These are phyloP conservation scores for Orbilia javanica DNA, from an alignment of 2,329 filamentous ascomycete species.

Conservation along the genomic window DNA sequence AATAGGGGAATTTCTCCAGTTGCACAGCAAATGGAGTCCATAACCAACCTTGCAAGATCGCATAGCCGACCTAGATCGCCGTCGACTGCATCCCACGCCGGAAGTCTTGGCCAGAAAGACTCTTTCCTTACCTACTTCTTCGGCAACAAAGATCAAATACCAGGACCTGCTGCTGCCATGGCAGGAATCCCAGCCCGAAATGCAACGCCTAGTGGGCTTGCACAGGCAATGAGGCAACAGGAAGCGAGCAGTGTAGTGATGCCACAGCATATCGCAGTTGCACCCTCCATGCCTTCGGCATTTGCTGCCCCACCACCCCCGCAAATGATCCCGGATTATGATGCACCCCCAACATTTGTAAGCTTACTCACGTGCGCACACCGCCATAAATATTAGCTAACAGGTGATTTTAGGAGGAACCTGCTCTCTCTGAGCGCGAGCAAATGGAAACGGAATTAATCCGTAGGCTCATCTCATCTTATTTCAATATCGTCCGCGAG, in stretches of 20 bases:
- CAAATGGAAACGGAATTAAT: conserved; percentile 98
- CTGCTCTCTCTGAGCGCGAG: conserved; percentile 92
- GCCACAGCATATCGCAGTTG: conserved; percentile 47
- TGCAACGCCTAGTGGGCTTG: conserved; percentile 73
- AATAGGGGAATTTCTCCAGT: conserved; percentile 50
- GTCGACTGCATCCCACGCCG: conserved; percentile 50
- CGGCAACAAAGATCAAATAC: conserved; percentile 82
- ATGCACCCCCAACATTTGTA: conserved; percentile 53
- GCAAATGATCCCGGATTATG: conserved; percentile 45
- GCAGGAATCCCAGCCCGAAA: conserved; percentile 66
- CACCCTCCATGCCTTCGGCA: conserved; percentile 7
- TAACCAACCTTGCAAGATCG: conserved; percentile 66
- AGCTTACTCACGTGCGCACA: background rate
- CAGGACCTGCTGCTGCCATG: conserved; percentile 66
- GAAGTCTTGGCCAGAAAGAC: conserved; percentile 71
- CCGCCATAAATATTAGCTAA: background rate
- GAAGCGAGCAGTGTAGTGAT: conserved; percentile 66
- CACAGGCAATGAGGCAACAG: conserved; percentile 82
- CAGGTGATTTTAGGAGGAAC: conserved; percentile 71
- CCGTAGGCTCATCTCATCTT: conserved; percentile 93
- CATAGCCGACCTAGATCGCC: conserved; percentile 71
- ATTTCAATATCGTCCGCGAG: conserved; percentile 99
- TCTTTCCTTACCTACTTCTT: conserved; percentile 99
- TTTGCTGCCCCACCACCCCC: conserved; percentile 31
- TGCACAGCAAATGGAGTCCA: conserved; percentile 57